Evolutionary conservation across 2,329 filamentous ascomycete species (phyloP), one percentile per base, ranked within the genome.

Genomic region (Neoscytalidium dimidiatum): DNA sequence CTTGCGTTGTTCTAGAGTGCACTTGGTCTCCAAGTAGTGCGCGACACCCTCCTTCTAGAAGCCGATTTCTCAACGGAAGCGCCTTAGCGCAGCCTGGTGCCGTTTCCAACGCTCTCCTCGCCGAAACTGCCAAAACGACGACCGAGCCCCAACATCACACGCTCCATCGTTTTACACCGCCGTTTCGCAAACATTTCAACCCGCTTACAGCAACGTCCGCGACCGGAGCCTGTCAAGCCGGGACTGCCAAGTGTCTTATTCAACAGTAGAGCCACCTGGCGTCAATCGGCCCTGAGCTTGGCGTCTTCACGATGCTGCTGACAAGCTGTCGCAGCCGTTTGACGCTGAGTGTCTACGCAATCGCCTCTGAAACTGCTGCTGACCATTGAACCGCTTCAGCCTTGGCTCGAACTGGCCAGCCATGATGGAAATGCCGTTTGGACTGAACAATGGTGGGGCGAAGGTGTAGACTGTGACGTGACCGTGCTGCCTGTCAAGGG

Each of bases 11-110:
- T 35, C 33, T 3, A 35, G 33, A 35, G 14, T 35, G 33, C 33
- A 14, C 33, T 7, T 14, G 33, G 8, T 3, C 14, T 35, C 33
- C 14, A 7, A 35, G 33, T 35, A 35, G 33, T 2, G 8, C 33
- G 33, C 8, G 33, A 14, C 8, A 14, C 8, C 33, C 33, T 35
- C 14, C 8, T 7, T 35, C 33, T 35, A 14, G 33, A 35, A 35
- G 2, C 8, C 14, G 8, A 35, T 85, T 23, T 84, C 85, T 23
- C 80, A 79, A 6, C 68, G 83, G 7, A 80, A n/a, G 17, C 9
- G 19, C 41, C 41, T 44, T n/a, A 23, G 17, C 6, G 17, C 17
- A 19, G 19, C 41, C 41, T 44, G 41, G 41, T 21, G 41, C 21
- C 17, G 41, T 44, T 44, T 21, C 41, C 41, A 21, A 44, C 41